These are phyloP conservation scores for Rubia tinctorum DNA, from an alignment of 305 asterid genomes.

Conservation along the genomic window DNA sequence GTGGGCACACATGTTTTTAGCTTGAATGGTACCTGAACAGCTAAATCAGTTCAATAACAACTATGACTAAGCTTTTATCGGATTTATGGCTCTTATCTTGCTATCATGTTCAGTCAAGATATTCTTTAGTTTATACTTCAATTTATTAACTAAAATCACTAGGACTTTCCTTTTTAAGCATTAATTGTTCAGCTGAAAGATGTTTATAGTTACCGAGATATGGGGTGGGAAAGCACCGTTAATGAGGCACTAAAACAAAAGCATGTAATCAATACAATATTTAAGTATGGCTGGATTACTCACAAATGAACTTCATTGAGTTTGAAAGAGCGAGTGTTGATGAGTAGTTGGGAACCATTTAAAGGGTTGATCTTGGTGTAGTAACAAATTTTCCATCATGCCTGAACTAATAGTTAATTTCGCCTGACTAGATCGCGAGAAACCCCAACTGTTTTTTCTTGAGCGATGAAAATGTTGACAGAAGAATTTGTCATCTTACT, in stretches of 20 bases:
- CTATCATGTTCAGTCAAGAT: no score
- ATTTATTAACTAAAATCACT: not conserved
- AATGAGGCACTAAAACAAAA: no score
- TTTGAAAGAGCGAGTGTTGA: not conserved
- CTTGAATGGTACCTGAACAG: not conserved
- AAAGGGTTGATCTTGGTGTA: not conserved
- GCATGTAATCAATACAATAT: no score
- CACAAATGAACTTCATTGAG: not conserved
- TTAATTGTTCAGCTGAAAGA: not conserved
- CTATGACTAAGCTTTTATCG: no score
- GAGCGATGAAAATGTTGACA: not conserved
- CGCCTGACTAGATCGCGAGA: not conserved
- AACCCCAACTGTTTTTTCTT: not conserved
- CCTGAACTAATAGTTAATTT: not conserved
- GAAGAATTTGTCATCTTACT: not conserved
- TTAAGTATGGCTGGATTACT: no score
- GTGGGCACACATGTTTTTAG: not conserved
- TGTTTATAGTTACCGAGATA: not conserved
- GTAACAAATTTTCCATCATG: not conserved
- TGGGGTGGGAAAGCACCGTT: no score
- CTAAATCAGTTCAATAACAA: no score
- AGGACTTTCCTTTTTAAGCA: not conserved
- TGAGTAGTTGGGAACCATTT: not conserved
- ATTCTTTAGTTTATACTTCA: no score
- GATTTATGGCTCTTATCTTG: no score